A percentile compares a stretch with the other conserved stretches of the same genome.
Evolutionary conservation across 73 alveolate species (phyloP).

Genomic region (Paramecium sexaurelia): DNA sequence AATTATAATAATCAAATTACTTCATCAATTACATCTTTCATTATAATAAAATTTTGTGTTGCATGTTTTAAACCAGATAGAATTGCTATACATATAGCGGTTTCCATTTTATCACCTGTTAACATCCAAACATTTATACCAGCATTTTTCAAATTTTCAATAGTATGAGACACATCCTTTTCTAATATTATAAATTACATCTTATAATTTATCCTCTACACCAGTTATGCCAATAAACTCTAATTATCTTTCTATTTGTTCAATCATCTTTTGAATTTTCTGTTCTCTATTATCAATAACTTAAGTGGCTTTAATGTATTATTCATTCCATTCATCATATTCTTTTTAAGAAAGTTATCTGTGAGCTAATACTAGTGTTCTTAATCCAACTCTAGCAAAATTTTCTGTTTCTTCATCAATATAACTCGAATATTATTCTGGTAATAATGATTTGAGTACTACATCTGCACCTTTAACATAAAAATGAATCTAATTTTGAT

Average conservation of each 20-base stretch:
- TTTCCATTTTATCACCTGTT: constrained; percentile 96
- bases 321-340: constrained; percentile 79
- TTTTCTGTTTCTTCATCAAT: constrained; percentile 88
- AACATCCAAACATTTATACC: constrained; percentile 94
- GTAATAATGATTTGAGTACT: constrained; percentile 85
- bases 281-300: constrained; percentile 82
- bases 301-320: constrained; percentile 80
- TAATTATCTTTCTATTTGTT: constrained; percentile 83
- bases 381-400: constrained; percentile 91
- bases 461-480: constrained; percentile 97
- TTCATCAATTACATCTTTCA: constrained; percentile 65
- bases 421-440: constrained; percentile 71
- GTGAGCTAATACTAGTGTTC: constrained; percentile 90
- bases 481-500: constrained; percentile 73
- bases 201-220: constrained; percentile 94
- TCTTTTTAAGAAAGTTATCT: constrained; percentile 73
- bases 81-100: constrained; percentile 95
- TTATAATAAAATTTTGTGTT: constrained; percentile 30
- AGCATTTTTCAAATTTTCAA: constrained; percentile 87
- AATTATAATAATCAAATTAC: not conserved
- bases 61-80: constrained; percentile 68
- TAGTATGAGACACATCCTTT: constrained; percentile 84
- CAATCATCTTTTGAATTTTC: constrained; percentile 71
- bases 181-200: constrained; percentile 26
- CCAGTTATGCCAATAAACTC: constrained; percentile 93